Percentiles rank a stretch among this genome's conserved stretches.
phyloP scores from a whole-genome alignment of 139 green algal species.

The Tetraselmis chui region DNA sequence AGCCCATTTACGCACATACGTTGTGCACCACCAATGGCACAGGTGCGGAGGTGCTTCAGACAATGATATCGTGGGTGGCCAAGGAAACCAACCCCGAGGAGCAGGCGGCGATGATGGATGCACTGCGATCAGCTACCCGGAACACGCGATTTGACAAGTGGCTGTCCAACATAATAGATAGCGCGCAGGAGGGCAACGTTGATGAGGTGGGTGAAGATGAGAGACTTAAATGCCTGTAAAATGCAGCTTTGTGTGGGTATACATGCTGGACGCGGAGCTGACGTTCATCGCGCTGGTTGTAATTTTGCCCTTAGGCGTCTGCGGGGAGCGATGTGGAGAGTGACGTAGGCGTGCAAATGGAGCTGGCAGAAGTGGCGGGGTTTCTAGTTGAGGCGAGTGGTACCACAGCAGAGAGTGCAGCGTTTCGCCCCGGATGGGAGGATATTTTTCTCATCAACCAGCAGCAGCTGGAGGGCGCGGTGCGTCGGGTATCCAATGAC shows the following conservation, averaged over 20 bases:
- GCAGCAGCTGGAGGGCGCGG: constrained; percentile 92
- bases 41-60: constrained; percentile 87
- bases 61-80: constrained; percentile 91
- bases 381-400: constrained; percentile 5
- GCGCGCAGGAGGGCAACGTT: neutral
- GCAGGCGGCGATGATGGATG: constrained; percentile 70
- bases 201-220: neutral
- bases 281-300: neutral
- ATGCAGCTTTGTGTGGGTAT: too few relatives aligned
- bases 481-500: constrained; percentile 80
- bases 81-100: constrained; percentile 42
- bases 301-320: neutral
- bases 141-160: constrained; percentile 94
- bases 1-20: constrained; percentile 24
- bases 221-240: too few relatives aligned
- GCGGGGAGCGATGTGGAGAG: neutral
- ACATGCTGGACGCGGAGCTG: too few relatives aligned
- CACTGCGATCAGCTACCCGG: constrained; percentile 64
- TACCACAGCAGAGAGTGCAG: constrained; percentile 32
- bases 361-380: neutral
- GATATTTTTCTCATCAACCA: constrained; percentile 99
- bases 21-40: constrained; percentile 71
- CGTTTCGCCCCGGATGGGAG: constrained; percentile 86
- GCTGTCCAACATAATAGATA: constrained; percentile 42
- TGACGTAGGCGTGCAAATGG: constrained; percentile 1